Evolutionary conservation across 2,329 filamentous ascomycete genomes (phyloP), one percentile per base, ranked within the genome.

Genomic region (Fusarium agapanthi): DNA sequence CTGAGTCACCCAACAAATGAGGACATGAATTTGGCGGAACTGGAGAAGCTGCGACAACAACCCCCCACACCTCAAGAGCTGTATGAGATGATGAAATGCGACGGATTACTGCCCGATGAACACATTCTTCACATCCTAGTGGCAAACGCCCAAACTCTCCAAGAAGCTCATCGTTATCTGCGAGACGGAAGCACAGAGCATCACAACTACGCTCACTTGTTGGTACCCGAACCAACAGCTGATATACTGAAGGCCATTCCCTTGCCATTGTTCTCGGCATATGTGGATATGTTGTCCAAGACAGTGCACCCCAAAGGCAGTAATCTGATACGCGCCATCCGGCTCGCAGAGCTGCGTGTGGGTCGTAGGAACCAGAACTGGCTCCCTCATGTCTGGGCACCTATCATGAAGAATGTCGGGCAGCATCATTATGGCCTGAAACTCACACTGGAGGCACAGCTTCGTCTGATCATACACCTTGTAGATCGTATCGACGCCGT

Each of bases 11-110:
- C 78, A 24, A 77, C 78, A 11, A 68, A 78, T 56, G 66, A 79
- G 43, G 75, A 81, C 18, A 82, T 83, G 79, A 93, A 86, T 79
- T 86, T 86, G 76, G 92, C 85, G 65, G 87, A 90, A n/a, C 88
- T 90, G 61, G 92, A 93, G 64, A 89, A 88, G 72, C 86, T 89
- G 43, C 85, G 89, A n/a, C 82, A 90, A 47, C 83, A 85, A 20
- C 89, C 92, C 3, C 92, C 92, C 5, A 86, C 84, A 3, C 81
- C 90, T 16, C 80, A 85, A 9, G 83, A 88, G 56, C 83, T 95
- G 8, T 92, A 91, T 65, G 77, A 84, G 16, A 83, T 85, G 45
- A 92, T 95, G 89, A 77, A 82, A 18, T 77, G 76, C 4, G 82
- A 83, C 5, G 84, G 86, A 2, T 77, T 91, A 26, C 80, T 78